phyloP scores from a whole-genome alignment of 1,284 basidiomycete species.

The Sutorius eximius region DNA sequence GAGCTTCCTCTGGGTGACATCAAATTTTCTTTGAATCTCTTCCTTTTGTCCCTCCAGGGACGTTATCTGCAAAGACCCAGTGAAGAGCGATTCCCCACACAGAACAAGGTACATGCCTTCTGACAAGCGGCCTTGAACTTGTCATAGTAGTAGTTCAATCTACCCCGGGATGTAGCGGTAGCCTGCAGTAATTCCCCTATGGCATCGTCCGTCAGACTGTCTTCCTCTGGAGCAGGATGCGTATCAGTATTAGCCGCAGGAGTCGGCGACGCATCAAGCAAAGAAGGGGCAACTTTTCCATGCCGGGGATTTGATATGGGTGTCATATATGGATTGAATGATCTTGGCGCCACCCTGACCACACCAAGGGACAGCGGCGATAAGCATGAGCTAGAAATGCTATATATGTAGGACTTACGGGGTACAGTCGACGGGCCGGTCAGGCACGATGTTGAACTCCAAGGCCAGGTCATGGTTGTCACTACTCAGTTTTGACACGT shows the following conservation, averaged over 20 bases:
- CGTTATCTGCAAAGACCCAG: constrained; percentile 8
- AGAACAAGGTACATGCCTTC: constrained; percentile 8
- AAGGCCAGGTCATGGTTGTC: not conserved
- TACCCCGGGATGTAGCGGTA: constrained; percentile 21
- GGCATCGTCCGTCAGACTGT: not conserved
- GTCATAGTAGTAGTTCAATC: constrained; percentile 11
- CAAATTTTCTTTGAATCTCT: constrained; percentile 20
- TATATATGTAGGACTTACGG: constrained; percentile 15
- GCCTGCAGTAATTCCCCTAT: constrained; percentile 17
- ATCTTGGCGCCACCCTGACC: constrained; percentile 14
- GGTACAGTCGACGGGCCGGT: constrained; percentile 6
- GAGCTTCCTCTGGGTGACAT: constrained; percentile 20
- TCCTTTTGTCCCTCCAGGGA: constrained; percentile 19
- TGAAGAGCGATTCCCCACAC: constrained; percentile 2
- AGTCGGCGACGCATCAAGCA: constrained; percentile 10
- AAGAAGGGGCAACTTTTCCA: not conserved
- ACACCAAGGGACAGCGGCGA: not conserved
- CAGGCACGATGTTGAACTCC: not conserved
- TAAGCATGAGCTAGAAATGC: not conserved
- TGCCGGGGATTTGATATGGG: constrained; percentile 26
- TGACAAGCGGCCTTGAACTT: constrained; percentile 15
- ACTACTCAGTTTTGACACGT: constrained; percentile 4
- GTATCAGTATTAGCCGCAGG: not conserved
- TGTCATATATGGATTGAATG: constrained; percentile 29
- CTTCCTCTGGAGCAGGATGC: not conserved